Base-by-base conservation (phyloP, 495 filamentous ascomycete genomes). In the Hypoxylon crocopeplum region DNA sequence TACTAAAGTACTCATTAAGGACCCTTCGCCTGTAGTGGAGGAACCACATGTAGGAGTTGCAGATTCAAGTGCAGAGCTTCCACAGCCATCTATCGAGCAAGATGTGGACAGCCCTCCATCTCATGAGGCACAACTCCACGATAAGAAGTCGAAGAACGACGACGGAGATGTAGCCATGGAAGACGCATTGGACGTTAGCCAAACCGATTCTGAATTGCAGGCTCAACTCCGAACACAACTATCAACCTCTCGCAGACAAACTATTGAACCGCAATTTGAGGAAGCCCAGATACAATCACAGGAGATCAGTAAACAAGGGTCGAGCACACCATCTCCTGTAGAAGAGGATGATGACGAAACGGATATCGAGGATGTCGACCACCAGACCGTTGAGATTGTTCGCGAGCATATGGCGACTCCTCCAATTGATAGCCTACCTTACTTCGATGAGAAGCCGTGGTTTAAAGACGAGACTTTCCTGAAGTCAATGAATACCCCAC, bases 311-410 rank as follows among this genome's bases (percentile, higher is more conserved):
- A 72, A 56, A 62, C 60, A 47, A 12, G 64, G 48, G 5, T 71
- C 70, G 11, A 67, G 48, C 40, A 67, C 64, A 15, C 66, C 64
- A 13, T 69, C 64, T 19, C 68, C 60, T 13, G 51, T 45, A 7
- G 76, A 74, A 32, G 76, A 76, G 19, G 79, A 78, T 30, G 78
- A 81, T 24, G 75, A 78, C 41, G 82, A 84, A 44, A 79, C 88
- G 17, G 87, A 91, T 69, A 84, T 84, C 46, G 75, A 81, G 34
- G 88, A 82, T 50, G 79, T 77, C 45, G 75, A 79, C 56, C 82
- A 83, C 55, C 80, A 84, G 41, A 75, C 70, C n/a, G 66, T 79
- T 46, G 72, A 75, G 45, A 61, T 72, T 52, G 73, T 80, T 32
- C 68, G 78, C 34, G 71, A 75, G 50, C 71, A 67, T 38, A 81